These are phyloP conservation scores for Edaphochlamys debaryana DNA, from an alignment of 139 green algal species.

Conservation along the genomic window DNA sequence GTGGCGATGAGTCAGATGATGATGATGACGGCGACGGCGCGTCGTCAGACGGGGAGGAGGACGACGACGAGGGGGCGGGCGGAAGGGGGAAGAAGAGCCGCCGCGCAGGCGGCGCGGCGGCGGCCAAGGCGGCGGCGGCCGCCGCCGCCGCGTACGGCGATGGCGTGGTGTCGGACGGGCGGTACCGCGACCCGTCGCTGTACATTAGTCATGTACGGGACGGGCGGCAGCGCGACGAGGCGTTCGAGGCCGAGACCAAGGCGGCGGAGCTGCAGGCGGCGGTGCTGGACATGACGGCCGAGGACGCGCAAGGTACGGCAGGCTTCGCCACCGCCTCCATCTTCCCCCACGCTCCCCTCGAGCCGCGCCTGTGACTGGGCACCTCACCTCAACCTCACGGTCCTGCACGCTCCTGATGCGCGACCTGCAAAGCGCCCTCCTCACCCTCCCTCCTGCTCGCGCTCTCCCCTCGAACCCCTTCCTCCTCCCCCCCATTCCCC, in stretches of 20 bases:
- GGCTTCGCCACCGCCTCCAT: too few species aligned
- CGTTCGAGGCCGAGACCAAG: conserved; percentile 51
- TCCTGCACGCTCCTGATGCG: too few species aligned
- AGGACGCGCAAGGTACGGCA: conserved; percentile 68
- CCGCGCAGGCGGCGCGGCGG: background rate
- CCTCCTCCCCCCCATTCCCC: too few species aligned
- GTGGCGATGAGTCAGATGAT: background rate
- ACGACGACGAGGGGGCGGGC: conserved; percentile 22
- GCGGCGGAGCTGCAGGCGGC: conserved; percentile 62
- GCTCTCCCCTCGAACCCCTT: too few species aligned
- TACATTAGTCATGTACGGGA: conserved; percentile 58
- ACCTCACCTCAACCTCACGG: too few species aligned
- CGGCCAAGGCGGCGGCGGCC: conserved; percentile 13
- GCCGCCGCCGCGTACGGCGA: conserved; percentile 42
- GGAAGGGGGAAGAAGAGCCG: background rate
- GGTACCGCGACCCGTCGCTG: conserved; percentile 70
- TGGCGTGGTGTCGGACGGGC: conserved; percentile 26
- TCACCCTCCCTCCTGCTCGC: too few species aligned
- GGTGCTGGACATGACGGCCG: conserved; percentile 84
- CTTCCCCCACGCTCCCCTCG: too few species aligned
- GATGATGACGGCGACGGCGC: conserved; percentile 1
- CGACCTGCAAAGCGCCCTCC: too few species aligned
- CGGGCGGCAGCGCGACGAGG: conserved; percentile 47
- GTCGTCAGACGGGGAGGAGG: conserved; percentile 19
- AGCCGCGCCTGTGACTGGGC: too few species aligned